Base-by-base conservation (phyloP, 495 filamentous ascomycete species). In the Penicillium canescens region DNA sequence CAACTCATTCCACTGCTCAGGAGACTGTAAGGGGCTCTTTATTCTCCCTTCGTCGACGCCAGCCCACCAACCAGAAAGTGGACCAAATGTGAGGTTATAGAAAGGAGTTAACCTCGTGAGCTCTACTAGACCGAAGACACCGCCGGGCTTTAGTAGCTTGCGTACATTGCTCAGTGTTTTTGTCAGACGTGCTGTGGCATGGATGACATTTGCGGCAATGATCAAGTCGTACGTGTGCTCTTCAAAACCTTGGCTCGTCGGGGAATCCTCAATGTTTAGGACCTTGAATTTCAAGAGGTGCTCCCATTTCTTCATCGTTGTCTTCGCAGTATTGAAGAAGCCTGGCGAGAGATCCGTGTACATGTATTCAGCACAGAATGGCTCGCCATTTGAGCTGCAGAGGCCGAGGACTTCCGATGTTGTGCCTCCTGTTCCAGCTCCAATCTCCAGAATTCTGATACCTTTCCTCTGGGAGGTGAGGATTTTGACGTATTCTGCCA, bases 281-380 rank as follows among this genome's bases (percentile, higher is more conserved):
- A 52, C 40, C 54, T 76, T 71, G 65, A 72, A 83, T 3, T 38
- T 58, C 36, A 18, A 18, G 18, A 18, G 18, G 10, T 62, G 41
- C 16, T 20, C 52, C 3, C 21, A 18, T 18, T 18, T 18, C 1
- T 41, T 26, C 31, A 71, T 57, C 0, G 36, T 7, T 5, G 65
- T 35, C 6, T 20, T 9, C 0, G 65, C 66, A 7, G 47, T 24
- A 1, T 62, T 59, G 46, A 83, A 81, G 55, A 76, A 79, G 9
- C 59, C 74, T 5, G 44, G 20, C 0, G 76, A 79, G 16, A 82
- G 71, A 53, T 85, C 79, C 3, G 81, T 82, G 61, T 73, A 77
- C 4, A 73, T 79, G 50, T 81, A 82, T 18, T 18, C 18, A 18
- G 18, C 18, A 18, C 18, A 18, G 18, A 18, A 18, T 14, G 69